Conservation (phyloP, 2,329 filamentous ascomycete genomes). For the Boeremia exigua region DNA sequence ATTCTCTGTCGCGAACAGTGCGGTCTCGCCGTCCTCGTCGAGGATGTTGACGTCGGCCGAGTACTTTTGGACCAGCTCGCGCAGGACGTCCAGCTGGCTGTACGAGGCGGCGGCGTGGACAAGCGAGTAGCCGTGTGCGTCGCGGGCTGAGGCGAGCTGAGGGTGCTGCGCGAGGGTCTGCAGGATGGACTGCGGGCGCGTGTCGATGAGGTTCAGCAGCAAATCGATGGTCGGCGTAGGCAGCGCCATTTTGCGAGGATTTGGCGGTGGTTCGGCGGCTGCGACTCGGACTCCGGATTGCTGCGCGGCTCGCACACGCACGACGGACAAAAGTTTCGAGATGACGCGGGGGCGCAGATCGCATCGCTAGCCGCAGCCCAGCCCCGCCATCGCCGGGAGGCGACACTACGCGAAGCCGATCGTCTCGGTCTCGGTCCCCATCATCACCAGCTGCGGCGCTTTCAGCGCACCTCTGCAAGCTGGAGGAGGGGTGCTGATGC, state of each 20-base stretch:
- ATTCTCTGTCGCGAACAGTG: constrained; percentile 90
- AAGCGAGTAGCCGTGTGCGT: constrained; percentile 92
- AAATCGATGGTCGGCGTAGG: constrained; percentile 52
- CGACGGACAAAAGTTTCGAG: background rate
- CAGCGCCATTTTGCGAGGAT: constrained; percentile 30
- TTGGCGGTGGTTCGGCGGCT: background rate
- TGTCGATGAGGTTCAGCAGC: constrained; percentile 70
- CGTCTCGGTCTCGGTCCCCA: background rate
- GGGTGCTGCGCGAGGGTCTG: constrained; percentile 76
- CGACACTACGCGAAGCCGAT: constrained; percentile 5
- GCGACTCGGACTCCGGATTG: constrained; percentile 3
- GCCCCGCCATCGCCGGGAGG: constrained; percentile 7
- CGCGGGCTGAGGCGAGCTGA: constrained; percentile 77
- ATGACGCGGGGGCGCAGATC: constrained; percentile 24
- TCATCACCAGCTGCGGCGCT: background rate
- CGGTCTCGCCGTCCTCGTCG: constrained; percentile 92
- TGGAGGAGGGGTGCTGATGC: background rate
- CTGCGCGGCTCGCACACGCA: background rate
- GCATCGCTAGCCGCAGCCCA: constrained; percentile 5
- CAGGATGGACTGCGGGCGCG: constrained; percentile 76
- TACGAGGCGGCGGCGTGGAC: constrained; percentile 94
- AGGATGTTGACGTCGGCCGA: constrained; percentile 78
- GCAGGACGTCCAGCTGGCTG: constrained; percentile 81
- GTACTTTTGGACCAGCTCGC: constrained; percentile 76
- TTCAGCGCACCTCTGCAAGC: background rate